Evolutionary conservation across 805 yeast genomes (phyloP).

Genomic region (Lipomyces spencermartinsiae): DNA sequence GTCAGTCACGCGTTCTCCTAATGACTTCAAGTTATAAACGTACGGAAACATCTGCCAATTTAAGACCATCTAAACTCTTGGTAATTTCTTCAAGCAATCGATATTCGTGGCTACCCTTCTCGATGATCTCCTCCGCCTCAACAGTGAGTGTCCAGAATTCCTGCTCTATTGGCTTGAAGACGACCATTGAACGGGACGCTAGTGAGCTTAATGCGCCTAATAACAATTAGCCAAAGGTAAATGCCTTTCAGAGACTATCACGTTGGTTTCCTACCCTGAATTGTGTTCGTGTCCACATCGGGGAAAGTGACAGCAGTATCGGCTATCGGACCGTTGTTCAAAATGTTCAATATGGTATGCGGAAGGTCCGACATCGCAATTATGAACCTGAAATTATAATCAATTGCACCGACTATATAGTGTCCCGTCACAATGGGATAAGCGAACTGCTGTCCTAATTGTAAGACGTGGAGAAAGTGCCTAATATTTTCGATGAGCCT

Average conservation of each 20-base stretch:
- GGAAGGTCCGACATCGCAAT: conserved; percentile 33
- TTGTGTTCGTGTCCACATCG: conserved; percentile 62
- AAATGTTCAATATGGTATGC: conserved; percentile 60
- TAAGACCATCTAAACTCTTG: conserved; percentile 76
- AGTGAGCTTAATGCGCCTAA: conserved; percentile 82
- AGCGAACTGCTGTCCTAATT: neutral
- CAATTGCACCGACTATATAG: neutral
- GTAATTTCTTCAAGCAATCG: conserved; percentile 78
- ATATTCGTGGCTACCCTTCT: conserved; percentile 88
- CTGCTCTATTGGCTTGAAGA: conserved; percentile 71
- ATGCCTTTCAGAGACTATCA: neutral
- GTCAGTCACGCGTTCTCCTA: neutral
- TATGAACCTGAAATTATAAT: neutral
- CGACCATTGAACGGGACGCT: conserved; percentile 81
- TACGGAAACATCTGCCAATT: conserved; percentile 63
- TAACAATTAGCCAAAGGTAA: neutral
- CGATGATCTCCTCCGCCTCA: conserved; percentile 82
- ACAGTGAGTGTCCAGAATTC: conserved; percentile 76
- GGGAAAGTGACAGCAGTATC: conserved; percentile 77
- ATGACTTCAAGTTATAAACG: conserved; percentile 35
- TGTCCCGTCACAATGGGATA: neutral
- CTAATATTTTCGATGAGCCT: conserved; percentile 1
- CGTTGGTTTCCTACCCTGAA: conserved; percentile 52
- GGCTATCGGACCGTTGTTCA: conserved; percentile 68
- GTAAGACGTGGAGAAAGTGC: neutral